Base-by-base conservation (phyloP, 2,329 filamentous ascomycete genomes). In the Thelonectria rubi region DNA sequence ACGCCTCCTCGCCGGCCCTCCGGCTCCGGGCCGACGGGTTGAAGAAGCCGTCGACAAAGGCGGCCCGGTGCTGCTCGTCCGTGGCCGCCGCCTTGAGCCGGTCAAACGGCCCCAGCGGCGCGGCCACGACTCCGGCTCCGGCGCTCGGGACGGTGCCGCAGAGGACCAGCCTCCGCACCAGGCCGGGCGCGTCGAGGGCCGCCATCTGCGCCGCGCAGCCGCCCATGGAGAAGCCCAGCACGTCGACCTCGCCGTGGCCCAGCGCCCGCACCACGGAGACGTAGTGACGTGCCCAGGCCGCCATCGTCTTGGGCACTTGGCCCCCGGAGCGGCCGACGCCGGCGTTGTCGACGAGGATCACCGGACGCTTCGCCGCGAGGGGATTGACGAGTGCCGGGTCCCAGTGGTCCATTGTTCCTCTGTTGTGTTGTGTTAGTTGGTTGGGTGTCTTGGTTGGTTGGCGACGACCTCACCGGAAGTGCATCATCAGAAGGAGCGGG, bases 151-250 rank as follows among this genome's bases (percentile, higher is more conserved):
- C 75, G 3, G 81, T 80, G 2, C 81, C 81, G 12, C 78, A 80
- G 11, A 84, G 70, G 24, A 84, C 73, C 8, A 83, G 69, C 17
- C 76, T 75, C 1, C 78, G 75, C 0, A 81, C 74, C 2, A 80
- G 64, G 1, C 67, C 68, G 0, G 78, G 75, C 1, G 71, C 73
- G 24, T 77, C 72, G 17, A 83, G 73, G 2, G 80, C 79, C 4
- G 83, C 71, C 49, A 81, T 69, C 63, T 84, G 82, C 7, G 79
- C 81, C 5, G 77, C 77, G 32, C 74, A 76, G 0, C 82, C 82
- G 14, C 82, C 82, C 77, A 85, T 81, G 10, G 79, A 83, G 69
- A 81, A 85, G 1, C 83, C 82, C 42, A 84, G 58, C 8, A 85
- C 64, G 59, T 85, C 81, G 48, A 79, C 73, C 51, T 78, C 67